Evolutionary conservation across 495 filamentous ascomycete genomes (phyloP).

Genomic region (Trichoderma reesei): DNA sequence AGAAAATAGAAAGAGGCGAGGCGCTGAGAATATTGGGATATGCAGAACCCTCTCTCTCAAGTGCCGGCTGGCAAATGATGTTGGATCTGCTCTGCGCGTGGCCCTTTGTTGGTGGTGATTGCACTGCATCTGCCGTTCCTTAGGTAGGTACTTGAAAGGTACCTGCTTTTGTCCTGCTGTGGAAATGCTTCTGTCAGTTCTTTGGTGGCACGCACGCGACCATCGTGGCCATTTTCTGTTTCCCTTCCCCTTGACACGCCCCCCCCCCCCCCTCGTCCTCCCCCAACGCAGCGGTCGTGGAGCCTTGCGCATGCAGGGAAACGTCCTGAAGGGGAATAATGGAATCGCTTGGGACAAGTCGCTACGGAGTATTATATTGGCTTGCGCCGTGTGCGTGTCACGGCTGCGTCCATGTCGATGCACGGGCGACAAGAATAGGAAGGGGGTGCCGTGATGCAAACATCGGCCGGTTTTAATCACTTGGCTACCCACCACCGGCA

Average conservation of each 20-base stretch:
- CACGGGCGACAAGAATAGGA: no score
- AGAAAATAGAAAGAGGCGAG: no score
- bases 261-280: not conserved
- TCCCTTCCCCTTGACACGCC: not conserved
- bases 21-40: no score
- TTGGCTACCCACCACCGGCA: no score
- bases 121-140: no score
- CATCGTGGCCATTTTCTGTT: not conserved
- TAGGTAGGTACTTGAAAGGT: not conserved
- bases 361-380: not conserved
- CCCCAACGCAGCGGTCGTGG: not conserved
- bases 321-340: not conserved
- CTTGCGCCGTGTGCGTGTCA: not conserved
- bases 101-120: no score
- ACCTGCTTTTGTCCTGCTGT: not conserved
- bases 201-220: not conserved
- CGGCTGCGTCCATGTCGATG: no score
- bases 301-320: conserved; percentile 4
- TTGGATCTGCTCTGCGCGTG: no score
- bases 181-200: not conserved
- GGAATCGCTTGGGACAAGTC: not conserved
- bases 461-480: no score
- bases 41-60: no score
- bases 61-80: no score
- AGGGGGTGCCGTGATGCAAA: no score